phyloP scores from a whole-genome alignment of 192 early-diverging fungal genomes.

The Coemansia sp. region DNA sequence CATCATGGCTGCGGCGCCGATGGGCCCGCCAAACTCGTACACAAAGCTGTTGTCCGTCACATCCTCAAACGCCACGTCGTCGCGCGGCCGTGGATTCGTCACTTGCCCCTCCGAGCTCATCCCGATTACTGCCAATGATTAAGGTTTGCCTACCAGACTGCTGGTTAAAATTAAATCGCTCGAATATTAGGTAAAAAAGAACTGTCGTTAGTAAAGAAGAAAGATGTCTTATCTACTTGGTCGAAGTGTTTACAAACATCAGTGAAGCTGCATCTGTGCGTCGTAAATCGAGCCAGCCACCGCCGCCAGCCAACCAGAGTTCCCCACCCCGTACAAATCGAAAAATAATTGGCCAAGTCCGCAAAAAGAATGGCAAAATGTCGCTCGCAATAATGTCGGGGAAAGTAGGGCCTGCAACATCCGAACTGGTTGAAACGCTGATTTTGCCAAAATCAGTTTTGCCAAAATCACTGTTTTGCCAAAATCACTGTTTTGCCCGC shows the following conservation, averaged over 20 bases:
- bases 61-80: conserved; percentile 56
- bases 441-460: too few relatives aligned
- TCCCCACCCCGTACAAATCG: not conserved
- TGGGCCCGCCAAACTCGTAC: conserved; percentile 72
- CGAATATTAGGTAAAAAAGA: not conserved
- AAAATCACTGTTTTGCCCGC: too few relatives aligned
- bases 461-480: too few relatives aligned
- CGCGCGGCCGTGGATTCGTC: conserved; percentile 35
- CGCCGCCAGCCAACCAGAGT: not conserved
- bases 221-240: not conserved
- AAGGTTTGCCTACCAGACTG: not conserved
- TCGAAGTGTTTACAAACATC: not conserved
- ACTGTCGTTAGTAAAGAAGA: not conserved
- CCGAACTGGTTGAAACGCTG: too few relatives aligned
- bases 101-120: conserved; percentile 6
- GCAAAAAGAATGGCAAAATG: too few relatives aligned
- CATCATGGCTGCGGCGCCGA: conserved; percentile 70
- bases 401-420: too few relatives aligned
- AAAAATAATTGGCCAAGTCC: not conserved
- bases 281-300: conserved; percentile 2
- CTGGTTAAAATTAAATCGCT: not conserved
- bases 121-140: not conserved
- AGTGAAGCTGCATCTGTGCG: not conserved
- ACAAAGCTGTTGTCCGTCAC: conserved; percentile 64
- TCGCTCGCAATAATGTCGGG: too few relatives aligned